These are phyloP conservation scores for Trichoderma harzianum DNA, from an alignment of 2,329 filamentous ascomycete genomes.

Conservation along the genomic window DNA sequence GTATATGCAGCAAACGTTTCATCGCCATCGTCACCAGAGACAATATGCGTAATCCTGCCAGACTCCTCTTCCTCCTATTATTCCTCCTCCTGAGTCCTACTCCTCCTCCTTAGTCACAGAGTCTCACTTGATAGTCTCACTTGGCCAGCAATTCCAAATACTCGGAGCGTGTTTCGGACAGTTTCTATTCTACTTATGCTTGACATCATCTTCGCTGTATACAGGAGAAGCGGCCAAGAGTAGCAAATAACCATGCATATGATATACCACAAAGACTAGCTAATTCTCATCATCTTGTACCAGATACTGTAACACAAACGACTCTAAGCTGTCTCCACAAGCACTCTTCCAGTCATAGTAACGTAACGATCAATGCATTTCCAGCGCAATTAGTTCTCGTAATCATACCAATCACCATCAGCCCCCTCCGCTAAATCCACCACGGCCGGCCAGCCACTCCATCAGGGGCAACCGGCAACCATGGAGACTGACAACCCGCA, in stretches of 20 bases:
- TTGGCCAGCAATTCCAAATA: background rate
- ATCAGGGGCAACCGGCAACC: slow-evolving; percentile 7
- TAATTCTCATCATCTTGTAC: background rate
- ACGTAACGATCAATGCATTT: background rate
- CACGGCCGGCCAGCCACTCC: background rate
- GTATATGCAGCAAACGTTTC: background rate
- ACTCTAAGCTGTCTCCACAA: background rate
- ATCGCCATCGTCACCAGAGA: background rate
- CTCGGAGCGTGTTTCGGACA: background rate
- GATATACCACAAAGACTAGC: background rate
- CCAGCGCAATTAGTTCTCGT: background rate
- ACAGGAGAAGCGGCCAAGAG: background rate
- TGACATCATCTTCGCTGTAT: background rate
- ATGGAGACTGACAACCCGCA: background rate
- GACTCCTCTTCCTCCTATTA: background rate
- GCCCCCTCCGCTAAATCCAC: background rate
- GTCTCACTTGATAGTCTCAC: background rate
- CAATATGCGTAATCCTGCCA: background rate
- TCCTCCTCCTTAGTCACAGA: background rate
- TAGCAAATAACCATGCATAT: background rate
- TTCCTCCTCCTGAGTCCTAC: background rate
- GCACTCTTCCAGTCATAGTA: background rate
- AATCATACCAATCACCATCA: background rate
- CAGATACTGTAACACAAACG: background rate
- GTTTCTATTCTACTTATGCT: background rate